phyloP scores from a whole-genome alignment of 202 grass and related monocot genomes.

The Elaeis oleifera region DNA sequence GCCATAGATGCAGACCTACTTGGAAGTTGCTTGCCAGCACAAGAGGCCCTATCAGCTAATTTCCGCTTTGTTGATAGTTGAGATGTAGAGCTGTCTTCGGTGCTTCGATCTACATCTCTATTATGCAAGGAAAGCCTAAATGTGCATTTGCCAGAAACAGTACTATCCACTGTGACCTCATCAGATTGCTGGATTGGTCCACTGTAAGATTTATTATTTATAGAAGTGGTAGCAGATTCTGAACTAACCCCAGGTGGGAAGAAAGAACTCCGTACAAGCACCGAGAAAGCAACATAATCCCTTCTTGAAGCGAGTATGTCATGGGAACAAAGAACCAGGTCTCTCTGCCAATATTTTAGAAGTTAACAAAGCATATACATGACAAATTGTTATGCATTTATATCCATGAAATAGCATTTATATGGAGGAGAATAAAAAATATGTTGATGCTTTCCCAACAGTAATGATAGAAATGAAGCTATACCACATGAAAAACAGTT shows the following conservation, averaged over 20 bases:
- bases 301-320: slow-evolving; percentile 81
- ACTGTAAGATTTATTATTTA: slow-evolving; percentile 94
- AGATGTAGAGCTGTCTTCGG: slow-evolving; percentile 67
- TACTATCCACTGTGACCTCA: slow-evolving; percentile 88
- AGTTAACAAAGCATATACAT: slow-evolving; percentile 4
- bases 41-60: slow-evolving; percentile 51
- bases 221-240: slow-evolving; percentile 94
- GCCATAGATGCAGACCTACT: slow-evolving; percentile 33
- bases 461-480: too few species aligned
- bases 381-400: not conserved
- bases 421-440: too few species aligned
- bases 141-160: slow-evolving; percentile 64
- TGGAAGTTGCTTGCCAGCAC: slow-evolving; percentile 74
- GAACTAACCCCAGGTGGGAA: slow-evolving; percentile 61
- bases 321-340: slow-evolving; percentile 70
- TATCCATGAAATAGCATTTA: not conserved
- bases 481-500: too few species aligned
- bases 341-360: slow-evolving; percentile 44
- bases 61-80: slow-evolving; percentile 81
- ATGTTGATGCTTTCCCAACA: too few species aligned
- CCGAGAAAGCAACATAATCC: slow-evolving; percentile 58
- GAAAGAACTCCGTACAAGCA: slow-evolving; percentile 31
- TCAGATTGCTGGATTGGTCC: slow-evolving; percentile 76
- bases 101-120: slow-evolving; percentile 49
- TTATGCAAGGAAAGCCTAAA: slow-evolving; percentile 62